Conservation (phyloP, 2,329 filamentous ascomycete genomes). For the Nigrospora oryzae region DNA sequence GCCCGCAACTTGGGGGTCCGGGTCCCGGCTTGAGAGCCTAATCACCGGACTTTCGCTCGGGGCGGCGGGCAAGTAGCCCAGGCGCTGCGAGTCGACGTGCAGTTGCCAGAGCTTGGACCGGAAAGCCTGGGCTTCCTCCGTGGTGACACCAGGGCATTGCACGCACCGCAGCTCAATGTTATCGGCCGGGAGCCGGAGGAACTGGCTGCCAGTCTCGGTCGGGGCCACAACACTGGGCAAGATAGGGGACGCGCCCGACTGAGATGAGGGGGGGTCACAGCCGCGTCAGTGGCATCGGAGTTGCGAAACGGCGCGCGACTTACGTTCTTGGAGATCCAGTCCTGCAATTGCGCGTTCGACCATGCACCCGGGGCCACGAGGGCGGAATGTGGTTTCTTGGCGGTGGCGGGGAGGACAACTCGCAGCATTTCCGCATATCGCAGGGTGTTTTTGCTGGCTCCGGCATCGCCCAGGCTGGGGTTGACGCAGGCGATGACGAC, state of each 20-base stretch:
- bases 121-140: conserved; percentile 31
- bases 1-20: conserved; percentile 8
- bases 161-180: conserved; percentile 32
- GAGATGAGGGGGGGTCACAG: too few relatives aligned
- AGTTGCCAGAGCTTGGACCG: conserved; percentile 32
- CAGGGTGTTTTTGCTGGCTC: conserved; percentile 37
- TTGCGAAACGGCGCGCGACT: conserved; percentile 8
- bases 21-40: conserved; percentile 20
- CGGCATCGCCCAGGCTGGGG: conserved; percentile 32
- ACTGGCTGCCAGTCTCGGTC: conserved; percentile 28
- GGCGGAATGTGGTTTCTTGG: conserved; percentile 11
- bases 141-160: conserved; percentile 23
- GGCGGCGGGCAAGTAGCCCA: background rate
- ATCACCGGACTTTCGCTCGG: background rate
- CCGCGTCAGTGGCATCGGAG: too few relatives aligned
- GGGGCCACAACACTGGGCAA: conserved; percentile 24
- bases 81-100: conserved; percentile 28
- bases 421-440: conserved; percentile 39
- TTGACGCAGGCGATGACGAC: conserved; percentile 39
- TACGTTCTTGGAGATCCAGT: conserved; percentile 32
- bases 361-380: conserved; percentile 25
- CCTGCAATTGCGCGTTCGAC: conserved; percentile 26
- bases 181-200: conserved; percentile 27
- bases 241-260: background rate
- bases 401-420: conserved; percentile 20